A percentile compares a stretch with the other conserved stretches of the same genome.
Evolutionary conservation across 768 basidiomycete genomes (phyloP).

Genomic region (Cytidiella melzeri): DNA sequence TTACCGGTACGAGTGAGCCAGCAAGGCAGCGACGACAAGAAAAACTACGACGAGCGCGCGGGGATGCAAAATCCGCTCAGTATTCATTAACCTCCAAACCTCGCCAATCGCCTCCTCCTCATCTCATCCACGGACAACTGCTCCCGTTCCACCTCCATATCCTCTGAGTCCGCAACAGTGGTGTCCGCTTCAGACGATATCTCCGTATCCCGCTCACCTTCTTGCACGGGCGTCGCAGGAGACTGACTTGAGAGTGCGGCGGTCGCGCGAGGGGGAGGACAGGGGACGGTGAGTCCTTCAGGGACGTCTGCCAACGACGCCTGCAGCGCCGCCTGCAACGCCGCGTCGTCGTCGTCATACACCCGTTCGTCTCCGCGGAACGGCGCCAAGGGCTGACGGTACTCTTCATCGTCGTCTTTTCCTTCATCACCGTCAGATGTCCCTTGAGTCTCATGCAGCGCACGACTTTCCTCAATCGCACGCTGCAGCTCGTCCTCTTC

Average conservation of each 20-base stretch:
- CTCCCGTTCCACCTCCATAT: background rate
- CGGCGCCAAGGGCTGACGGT: slow-evolving; percentile 9
- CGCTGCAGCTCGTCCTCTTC: slow-evolving; percentile 55
- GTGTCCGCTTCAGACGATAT: slow-evolving; percentile 22
- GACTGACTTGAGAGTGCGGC: slow-evolving; percentile 2
- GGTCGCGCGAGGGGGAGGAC: slow-evolving; percentile 16
- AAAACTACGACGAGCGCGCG: too few species aligned
- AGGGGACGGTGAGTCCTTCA: slow-evolving; percentile 36
- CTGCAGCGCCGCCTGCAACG: slow-evolving; percentile 80
- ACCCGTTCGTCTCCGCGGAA: slow-evolving; percentile 32
- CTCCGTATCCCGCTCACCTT: slow-evolving; percentile 28
- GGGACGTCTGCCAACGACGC: slow-evolving; percentile 72
- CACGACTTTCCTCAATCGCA: slow-evolving; percentile 57
- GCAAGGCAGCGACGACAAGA: too few species aligned
- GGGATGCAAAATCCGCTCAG: too few species aligned
- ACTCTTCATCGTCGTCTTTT: slow-evolving; percentile 20
- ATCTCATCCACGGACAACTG: slow-evolving; percentile 59
- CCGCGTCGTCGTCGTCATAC: slow-evolving; percentile 84
- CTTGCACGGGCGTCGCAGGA: slow-evolving; percentile 7
- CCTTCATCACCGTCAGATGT: slow-evolving; percentile 15
- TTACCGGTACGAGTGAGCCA: too few species aligned
- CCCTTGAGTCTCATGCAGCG: slow-evolving; percentile 32
- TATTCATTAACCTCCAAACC: slow-evolving; percentile 46
- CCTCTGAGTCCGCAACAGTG: slow-evolving; percentile 19
- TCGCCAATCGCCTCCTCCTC: slow-evolving; percentile 53